These are phyloP conservation scores for Globisporangium sylvaticum DNA, from an alignment of 352 stramenopile genomes.

Conservation along the genomic window DNA sequence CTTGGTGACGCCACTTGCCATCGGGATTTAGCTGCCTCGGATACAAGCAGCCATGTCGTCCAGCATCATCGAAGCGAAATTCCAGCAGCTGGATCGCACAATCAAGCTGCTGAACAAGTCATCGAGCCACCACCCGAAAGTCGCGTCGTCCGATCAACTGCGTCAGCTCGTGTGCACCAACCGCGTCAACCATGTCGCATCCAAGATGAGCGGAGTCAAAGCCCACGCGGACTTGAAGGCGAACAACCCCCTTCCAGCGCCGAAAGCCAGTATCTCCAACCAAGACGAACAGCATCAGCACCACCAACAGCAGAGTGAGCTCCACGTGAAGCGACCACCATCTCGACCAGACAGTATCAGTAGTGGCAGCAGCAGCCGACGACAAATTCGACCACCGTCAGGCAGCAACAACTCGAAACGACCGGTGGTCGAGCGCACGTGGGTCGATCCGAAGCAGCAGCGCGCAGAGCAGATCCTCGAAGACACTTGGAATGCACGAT, in stretches of 20 bases:
- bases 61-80: slow-evolving; percentile 64
- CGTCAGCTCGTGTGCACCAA: slow-evolving; percentile 40
- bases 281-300: slow-evolving; percentile 9
- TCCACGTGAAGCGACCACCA: not conserved
- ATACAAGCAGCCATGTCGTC: slow-evolving; percentile 48
- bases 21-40: not conserved
- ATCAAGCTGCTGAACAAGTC: slow-evolving; percentile 43
- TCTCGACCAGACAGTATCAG: slow-evolving; percentile 2
- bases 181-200: slow-evolving; percentile 4
- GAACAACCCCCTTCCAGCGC: not conserved
- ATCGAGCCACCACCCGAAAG: slow-evolving; percentile 17
- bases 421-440: slow-evolving; percentile 10
- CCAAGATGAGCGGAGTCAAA: not conserved
- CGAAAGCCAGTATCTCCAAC: slow-evolving; percentile 5
- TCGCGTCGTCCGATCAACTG: slow-evolving; percentile 46
- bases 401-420: not conserved
- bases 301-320: not conserved
- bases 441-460: slow-evolving; percentile 33
- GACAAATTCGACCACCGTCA: not conserved
- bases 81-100: slow-evolving; percentile 48
- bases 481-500: slow-evolving; percentile 30
- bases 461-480: slow-evolving; percentile 31
- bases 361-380: not conserved
- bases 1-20: not conserved
- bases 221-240: not conserved